phyloP scores from a whole-genome alignment of 176 grass and related monocot species.

The Oropetium thomaeum region DNA sequence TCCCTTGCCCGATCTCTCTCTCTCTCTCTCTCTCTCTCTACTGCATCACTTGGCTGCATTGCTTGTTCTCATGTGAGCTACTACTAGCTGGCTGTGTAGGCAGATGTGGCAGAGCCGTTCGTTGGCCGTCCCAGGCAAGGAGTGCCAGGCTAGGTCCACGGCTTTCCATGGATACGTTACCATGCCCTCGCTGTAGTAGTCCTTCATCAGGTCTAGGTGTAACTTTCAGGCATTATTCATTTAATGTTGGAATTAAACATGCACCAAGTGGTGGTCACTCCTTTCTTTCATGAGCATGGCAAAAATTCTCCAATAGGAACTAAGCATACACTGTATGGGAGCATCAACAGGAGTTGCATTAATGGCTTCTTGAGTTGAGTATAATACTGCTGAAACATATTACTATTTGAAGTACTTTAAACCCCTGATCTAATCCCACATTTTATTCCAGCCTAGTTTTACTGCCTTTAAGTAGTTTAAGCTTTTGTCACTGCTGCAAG shows the following conservation, averaged over 20 bases:
- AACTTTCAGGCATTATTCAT: slow-evolving; percentile 44
- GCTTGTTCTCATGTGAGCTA: slow-evolving; percentile 47
- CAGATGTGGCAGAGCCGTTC: slow-evolving; percentile 32
- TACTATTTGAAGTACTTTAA: too few species aligned
- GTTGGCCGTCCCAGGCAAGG: slow-evolving; percentile 34
- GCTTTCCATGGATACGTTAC: slow-evolving; percentile 34
- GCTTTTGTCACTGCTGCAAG: not conserved
- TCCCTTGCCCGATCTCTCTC: not conserved
- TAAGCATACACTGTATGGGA: not conserved
- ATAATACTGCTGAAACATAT: not conserved
- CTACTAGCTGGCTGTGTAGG: too few species aligned
- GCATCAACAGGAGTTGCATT: slow-evolving; percentile 49
- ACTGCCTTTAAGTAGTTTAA: not conserved
- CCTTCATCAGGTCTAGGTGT: slow-evolving; percentile 16
- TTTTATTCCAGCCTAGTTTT: not conserved
- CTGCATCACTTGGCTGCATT: slow-evolving; percentile 34
- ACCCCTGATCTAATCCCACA: not conserved
- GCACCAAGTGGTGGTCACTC: slow-evolving; percentile 21
- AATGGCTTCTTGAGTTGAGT: slow-evolving; percentile 15
- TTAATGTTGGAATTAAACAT: slow-evolving; percentile 32
- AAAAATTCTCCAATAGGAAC: slow-evolving; percentile 38
- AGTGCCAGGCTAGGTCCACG: slow-evolving; percentile 15
- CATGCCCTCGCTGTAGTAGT: not conserved
- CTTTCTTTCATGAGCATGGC: slow-evolving; percentile 38
- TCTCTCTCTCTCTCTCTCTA: not conserved